A percentile compares a stretch with the other conserved stretches of the same genome.
Conservation (phyloP, 177 flowering plant species). For the Vitis hybrid region DNA sequence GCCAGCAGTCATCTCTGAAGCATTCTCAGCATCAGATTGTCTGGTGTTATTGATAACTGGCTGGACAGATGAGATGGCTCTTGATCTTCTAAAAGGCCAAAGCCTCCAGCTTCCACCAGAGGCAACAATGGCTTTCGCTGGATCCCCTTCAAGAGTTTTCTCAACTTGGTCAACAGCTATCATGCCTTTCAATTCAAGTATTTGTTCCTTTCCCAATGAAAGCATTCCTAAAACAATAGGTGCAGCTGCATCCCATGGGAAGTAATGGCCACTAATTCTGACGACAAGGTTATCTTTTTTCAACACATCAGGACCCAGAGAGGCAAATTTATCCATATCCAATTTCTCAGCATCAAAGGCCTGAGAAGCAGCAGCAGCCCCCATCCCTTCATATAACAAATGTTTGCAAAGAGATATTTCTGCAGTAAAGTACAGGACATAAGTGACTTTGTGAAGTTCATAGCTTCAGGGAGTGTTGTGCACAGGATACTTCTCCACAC, state of each 20-base stretch:
- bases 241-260: constrained; percentile 30
- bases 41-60: constrained; percentile 16
- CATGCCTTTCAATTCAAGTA: constrained; percentile 39
- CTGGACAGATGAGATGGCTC: constrained; percentile 23
- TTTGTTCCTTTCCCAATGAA: constrained; percentile 23
- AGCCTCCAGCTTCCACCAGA: constrained; percentile 60
- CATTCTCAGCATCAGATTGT: constrained; percentile 25
- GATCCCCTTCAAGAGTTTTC: constrained; percentile 44
- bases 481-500: too few relatives aligned
- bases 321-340: constrained; percentile 37
- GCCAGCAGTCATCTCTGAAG: constrained; percentile 22
- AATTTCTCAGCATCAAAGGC: constrained; percentile 61
- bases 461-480: neutral
- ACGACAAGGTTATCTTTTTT: constrained; percentile 53
- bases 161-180: constrained; percentile 45
- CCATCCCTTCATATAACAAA: constrained; percentile 58
- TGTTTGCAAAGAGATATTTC: constrained; percentile 60
- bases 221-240: constrained; percentile 19
- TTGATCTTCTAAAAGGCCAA: constrained; percentile 76
- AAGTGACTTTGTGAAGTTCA: constrained; percentile 8
- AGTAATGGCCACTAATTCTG: constrained; percentile 46
- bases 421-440: constrained; percentile 27
- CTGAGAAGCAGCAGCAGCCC: constrained; percentile 55
- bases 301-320: constrained; percentile 39
- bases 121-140: constrained; percentile 31